Evolutionary conservation across 2,329 filamentous ascomycete species (phyloP), one percentile per base, ranked within the genome.

Genomic region (Neofusicoccum parvum): DNA sequence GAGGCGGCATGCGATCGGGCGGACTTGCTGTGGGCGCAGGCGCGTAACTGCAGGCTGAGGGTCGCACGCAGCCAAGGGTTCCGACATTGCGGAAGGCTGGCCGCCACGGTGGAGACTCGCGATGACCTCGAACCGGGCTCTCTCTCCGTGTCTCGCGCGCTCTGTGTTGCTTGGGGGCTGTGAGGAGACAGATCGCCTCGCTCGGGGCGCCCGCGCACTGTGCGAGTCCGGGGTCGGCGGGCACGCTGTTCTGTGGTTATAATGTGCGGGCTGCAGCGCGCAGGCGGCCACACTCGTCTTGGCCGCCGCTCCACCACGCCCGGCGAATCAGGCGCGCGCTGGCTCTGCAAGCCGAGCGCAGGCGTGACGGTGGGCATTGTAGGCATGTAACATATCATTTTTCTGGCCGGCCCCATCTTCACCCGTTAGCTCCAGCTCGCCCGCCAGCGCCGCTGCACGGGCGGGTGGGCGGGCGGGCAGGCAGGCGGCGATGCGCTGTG

Each of bases 1-100:
- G 62, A 64, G 62, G 49, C 62, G 62, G 62, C 62, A 56, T 60
- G 64, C 53, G 64, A 65, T 62, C 63, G 63, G 63, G 63, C 59
- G 59, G 59, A 50, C 46, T 43, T 58, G 60, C 36, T 50, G 63
- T 20, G 50, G 50, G 62, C 51, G 51, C 62, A 62, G 43, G 46
- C 32, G 51, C 32, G 63, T 51, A 60, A 45, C 46, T 65, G 64
- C 54, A 65, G 46, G 27, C 48, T 60, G 56, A 46, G 41, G 54
- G 43, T 60, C 17, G 27, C 27, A 53, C 50, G 27, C 50, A 53
- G 50, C 50, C 56, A 60, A 60, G 56, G 41, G 48, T 60, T 43
- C 64, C 64, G 54, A 65, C 46, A 45, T n/a, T 46, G 54, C 39
- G 64, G 54, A 54, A 32, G 27, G 54, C 53, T 62, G 45, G 54